Evolutionary conservation across 441 rosid genomes (phyloP), one percentile per base, ranked within the genome.

Genomic region (Pelargonium myrrhifolium): DNA sequence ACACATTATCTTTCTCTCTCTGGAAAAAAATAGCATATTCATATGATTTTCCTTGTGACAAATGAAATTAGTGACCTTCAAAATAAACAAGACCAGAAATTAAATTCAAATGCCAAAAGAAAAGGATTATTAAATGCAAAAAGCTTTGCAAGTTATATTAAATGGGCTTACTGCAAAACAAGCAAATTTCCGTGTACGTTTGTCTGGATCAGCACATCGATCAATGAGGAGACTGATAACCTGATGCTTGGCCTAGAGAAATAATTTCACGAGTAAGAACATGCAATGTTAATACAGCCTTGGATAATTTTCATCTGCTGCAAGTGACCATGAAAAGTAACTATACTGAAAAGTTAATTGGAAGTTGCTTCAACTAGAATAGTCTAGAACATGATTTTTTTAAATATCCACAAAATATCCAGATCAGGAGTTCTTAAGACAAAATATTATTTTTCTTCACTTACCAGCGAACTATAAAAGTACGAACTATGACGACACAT

Each of bases 401-500:
- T 53, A 72, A 66, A 62, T 26, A 20, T 49, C 12, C 1, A 42
- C 15, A 20, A 20, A n/a, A 64, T 9, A 24, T 39, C 15, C 64
- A 64, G 71, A 14, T 24, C 20, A 37, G 67, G 12, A 20, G 64
- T 69, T 65, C 69, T 55, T 55, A 18, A 51, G n/a, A n/a, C n/a
- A n/a, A n/a, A n/a, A n/a, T 20, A 3, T 4, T 47, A 28, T 72
- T 56, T 6, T 37, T 56, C 67, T 22, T 59, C 58, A 79, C 91
- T 83, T 85, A 92, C 98, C 62, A 95, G 86, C 35, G 84, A 74
- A 58, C 75, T 72, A 73, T 95, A 90, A 73, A 95, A 95, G 80
- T 89, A 90, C 62, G 88, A 81, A 70, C 92, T 89, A 75, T 95
- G 96, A 28, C 99, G 85, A 74, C 99, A 95, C 98, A 92, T 90